These are phyloP conservation scores for Mucor sp. DNA, from an alignment of 371 early-diverging fungal genomes.

Conservation along the genomic window DNA sequence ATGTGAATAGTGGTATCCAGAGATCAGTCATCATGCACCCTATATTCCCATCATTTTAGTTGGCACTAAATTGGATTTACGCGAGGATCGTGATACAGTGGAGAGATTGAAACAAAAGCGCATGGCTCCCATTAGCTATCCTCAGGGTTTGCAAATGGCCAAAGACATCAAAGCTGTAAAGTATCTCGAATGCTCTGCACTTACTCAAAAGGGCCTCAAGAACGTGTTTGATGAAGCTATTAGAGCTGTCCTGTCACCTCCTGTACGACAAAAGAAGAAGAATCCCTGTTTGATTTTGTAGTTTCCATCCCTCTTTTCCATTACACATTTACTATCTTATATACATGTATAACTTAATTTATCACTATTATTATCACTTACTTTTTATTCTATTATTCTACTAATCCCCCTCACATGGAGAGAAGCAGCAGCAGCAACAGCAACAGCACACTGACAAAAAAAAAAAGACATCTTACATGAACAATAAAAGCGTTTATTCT, in stretches of 20 bases:
- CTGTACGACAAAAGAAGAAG: slow-evolving; percentile 56
- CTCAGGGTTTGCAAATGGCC: slow-evolving; percentile 88
- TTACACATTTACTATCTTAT: background rate
- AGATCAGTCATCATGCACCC: slow-evolving; percentile 95
- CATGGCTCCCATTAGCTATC: slow-evolving; percentile 89
- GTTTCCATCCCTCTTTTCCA: background rate
- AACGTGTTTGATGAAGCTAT: slow-evolving; percentile 98
- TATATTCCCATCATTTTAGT: slow-evolving; percentile 95
- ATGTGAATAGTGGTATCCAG: slow-evolving; percentile 85
- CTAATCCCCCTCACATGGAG: background rate
- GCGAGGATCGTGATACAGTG: slow-evolving; percentile 89
- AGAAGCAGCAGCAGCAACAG: background rate
- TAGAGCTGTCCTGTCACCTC: slow-evolving; percentile 87
- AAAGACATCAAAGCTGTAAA: slow-evolving; percentile 91
- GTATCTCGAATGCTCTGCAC: slow-evolving; percentile 98
- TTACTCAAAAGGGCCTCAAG: slow-evolving; percentile 97
- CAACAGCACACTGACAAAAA: background rate
- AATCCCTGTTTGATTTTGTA: slow-evolving; percentile 78
- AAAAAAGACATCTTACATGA: background rate
- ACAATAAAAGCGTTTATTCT: slow-evolving; percentile 12
- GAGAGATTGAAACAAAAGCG: slow-evolving; percentile 86
- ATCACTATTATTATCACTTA: background rate
- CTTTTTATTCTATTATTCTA: background rate
- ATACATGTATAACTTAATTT: background rate
- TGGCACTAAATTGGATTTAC: slow-evolving; percentile 98